Evolutionary conservation across 352 stramenopile species (phyloP).

Genomic region (Blastocystis sp.): DNA sequence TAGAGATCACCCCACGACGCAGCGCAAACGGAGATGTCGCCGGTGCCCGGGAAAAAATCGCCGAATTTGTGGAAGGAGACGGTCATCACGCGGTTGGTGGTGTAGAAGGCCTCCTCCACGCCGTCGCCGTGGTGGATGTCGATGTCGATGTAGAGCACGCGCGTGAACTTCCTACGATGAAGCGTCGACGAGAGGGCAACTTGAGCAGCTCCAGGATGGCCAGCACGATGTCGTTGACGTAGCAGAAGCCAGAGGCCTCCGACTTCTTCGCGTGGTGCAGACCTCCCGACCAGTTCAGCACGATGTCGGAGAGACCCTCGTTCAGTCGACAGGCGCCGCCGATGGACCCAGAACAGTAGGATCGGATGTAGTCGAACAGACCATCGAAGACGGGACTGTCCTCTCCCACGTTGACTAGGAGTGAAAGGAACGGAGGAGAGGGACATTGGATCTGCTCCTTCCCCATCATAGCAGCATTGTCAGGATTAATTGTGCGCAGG

Average conservation of each 20-base stretch:
- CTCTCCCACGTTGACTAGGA: slow-evolving; percentile 90
- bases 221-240: slow-evolving; percentile 97
- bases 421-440: neutral
- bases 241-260: slow-evolving; percentile 96
- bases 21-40: slow-evolving; percentile 61
- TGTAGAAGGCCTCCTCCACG: slow-evolving; percentile 98
- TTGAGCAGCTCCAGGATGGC: slow-evolving; percentile 96
- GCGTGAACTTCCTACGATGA: slow-evolving; percentile 71
- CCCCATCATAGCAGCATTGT: slow-evolving; percentile 75
- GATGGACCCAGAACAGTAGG: slow-evolving; percentile 92
- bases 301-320: slow-evolving; percentile 85
- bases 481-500: slow-evolving; percentile 88
- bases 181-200: slow-evolving; percentile 62
- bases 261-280: slow-evolving; percentile 97
- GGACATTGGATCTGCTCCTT: slow-evolving; percentile 33
- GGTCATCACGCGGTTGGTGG: slow-evolving; percentile 95
- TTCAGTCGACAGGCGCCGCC: slow-evolving; percentile 90
- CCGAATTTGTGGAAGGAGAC: slow-evolving; percentile 98
- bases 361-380: slow-evolving; percentile 95
- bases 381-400: slow-evolving; percentile 99
- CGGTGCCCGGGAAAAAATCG: slow-evolving; percentile 96
- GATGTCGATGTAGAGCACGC: slow-evolving; percentile 99
- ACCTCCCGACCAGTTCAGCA: slow-evolving; percentile 97
- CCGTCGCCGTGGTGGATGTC: slow-evolving; percentile 98
- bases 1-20: slow-evolving; percentile 65